Conservation (phyloP, 2,329 filamentous ascomycete genomes). For the Calonectria fujianensis region DNA sequence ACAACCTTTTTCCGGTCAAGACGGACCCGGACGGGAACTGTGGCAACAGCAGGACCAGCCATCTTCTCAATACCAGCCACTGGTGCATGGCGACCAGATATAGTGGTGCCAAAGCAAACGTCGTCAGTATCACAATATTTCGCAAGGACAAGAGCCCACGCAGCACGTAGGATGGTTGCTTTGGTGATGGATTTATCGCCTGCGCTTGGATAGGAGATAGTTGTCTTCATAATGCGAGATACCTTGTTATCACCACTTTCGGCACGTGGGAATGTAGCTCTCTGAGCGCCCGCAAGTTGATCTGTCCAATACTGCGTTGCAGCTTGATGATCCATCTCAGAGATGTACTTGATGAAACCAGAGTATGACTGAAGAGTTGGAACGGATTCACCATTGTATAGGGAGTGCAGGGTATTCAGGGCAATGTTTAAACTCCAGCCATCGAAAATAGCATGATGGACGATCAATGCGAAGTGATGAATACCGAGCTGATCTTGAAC, state of each 20-base stretch:
- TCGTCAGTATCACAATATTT: constrained; percentile 13
- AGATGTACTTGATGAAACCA: constrained; percentile 7
- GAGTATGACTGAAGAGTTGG: neutral
- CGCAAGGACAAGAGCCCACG: constrained; percentile 24
- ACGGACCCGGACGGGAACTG: constrained; percentile 20
- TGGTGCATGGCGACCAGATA: constrained; percentile 26
- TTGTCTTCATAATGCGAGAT: constrained; percentile 9
- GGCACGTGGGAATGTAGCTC: constrained; percentile 6
- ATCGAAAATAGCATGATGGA: constrained; percentile 19
- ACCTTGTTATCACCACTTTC: neutral
- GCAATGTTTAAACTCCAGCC: constrained; percentile 21
- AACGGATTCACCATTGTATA: neutral
- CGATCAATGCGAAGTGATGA: neutral
- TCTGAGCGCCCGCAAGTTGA: constrained; percentile 11
- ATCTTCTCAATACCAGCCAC: constrained; percentile 23
- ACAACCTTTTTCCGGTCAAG: neutral
- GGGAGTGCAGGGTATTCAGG: neutral
- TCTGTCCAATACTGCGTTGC: neutral
- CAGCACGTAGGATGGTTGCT: constrained; percentile 18
- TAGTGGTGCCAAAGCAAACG: constrained; percentile 16
- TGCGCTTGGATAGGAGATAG: neutral
- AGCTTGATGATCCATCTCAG: neutral
- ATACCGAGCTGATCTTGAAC: neutral
- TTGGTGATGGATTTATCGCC: neutral
- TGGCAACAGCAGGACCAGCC: constrained; percentile 27